phyloP scores from a whole-genome alignment of 768 basidiomycete species.

The Leccinum aurantiacum region DNA sequence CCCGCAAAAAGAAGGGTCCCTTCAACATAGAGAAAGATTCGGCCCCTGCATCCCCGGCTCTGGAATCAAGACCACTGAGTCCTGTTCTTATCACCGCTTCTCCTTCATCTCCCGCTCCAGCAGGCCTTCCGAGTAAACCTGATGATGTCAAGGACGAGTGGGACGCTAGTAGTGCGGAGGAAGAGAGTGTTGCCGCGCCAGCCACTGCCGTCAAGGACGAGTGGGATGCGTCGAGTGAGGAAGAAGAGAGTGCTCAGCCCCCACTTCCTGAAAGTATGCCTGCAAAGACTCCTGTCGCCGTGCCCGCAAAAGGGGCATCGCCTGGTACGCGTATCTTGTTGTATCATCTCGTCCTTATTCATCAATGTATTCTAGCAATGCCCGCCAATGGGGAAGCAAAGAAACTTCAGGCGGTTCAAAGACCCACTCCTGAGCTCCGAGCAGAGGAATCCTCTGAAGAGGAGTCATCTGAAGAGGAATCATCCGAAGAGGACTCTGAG shows the following conservation, averaged over 20 bases:
- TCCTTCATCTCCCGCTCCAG: conserved; percentile 26
- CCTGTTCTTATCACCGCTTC: conserved; percentile 27
- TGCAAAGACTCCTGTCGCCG: conserved; percentile 8
- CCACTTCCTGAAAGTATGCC: conserved; percentile 17
- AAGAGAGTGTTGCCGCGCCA: conserved; percentile 29
- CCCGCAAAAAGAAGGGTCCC: conserved; percentile 75
- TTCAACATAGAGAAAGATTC: conserved; percentile 42
- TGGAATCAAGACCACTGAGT: conserved; percentile 54
- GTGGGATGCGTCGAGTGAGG: conserved; percentile 72
- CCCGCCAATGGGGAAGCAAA: conserved; percentile 9
- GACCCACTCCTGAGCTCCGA: conserved; percentile 28
- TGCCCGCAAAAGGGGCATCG: conserved; percentile 4
- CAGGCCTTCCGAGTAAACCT: conserved; percentile 25
- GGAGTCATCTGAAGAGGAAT: conserved; percentile 42
- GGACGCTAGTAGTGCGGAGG: conserved; percentile 50
- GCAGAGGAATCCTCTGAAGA: conserved; percentile 30
- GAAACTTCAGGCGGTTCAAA: conserved; percentile 26
- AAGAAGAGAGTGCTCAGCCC: conserved; percentile 40
- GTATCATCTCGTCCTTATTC: not conserved
- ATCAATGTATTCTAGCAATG: conserved; percentile 1
- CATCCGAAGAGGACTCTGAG: conserved; percentile 48
- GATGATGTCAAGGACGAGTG: conserved; percentile 51
- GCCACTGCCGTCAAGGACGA: conserved; percentile 46
- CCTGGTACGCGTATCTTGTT: conserved; percentile 14
- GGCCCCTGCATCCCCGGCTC: conserved; percentile 45